Conservation (phyloP, 2,329 filamentous ascomycete species). For the Penicillium expansum region DNA sequence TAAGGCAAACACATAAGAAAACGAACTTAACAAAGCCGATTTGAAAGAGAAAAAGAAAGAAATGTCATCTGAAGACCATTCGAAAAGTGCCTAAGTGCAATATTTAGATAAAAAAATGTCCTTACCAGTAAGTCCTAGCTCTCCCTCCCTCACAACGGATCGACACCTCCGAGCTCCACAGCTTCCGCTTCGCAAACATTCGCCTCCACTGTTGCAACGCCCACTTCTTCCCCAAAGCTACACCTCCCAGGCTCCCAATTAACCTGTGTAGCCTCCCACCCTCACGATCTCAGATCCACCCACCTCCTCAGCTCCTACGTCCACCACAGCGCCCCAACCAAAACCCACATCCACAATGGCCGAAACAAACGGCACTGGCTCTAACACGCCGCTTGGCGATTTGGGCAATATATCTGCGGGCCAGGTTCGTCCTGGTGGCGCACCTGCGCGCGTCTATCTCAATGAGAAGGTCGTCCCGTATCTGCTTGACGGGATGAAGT, state of each 20-base stretch:
- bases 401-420: constrained; percentile 50
- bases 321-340: not conserved
- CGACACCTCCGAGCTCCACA: constrained; percentile 4
- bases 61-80: not conserved
- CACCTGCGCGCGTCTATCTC: constrained; percentile 67
- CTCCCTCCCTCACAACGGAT: not conserved
- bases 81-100: not conserved
- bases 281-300: not conserved
- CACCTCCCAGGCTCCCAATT: not conserved
- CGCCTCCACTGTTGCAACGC: not conserved
- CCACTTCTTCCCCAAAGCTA: not conserved
- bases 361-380: constrained; percentile 24
- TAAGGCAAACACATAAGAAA: not conserved
- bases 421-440: constrained; percentile 63
- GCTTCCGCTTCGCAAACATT: constrained; percentile 5
- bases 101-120: not conserved
- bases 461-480: constrained; percentile 68
- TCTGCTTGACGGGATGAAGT: constrained; percentile 72
- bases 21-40: not conserved
- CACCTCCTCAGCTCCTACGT: not conserved
- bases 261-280: not conserved
- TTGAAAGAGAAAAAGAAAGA: not conserved
- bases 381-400: constrained; percentile 25
- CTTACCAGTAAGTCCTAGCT: not conserved
- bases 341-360: constrained; percentile 18